Evolutionary conservation across 1,139 yeast genomes (phyloP), one percentile per base, ranked within the genome.

Genomic region (Pichia sp.): DNA sequence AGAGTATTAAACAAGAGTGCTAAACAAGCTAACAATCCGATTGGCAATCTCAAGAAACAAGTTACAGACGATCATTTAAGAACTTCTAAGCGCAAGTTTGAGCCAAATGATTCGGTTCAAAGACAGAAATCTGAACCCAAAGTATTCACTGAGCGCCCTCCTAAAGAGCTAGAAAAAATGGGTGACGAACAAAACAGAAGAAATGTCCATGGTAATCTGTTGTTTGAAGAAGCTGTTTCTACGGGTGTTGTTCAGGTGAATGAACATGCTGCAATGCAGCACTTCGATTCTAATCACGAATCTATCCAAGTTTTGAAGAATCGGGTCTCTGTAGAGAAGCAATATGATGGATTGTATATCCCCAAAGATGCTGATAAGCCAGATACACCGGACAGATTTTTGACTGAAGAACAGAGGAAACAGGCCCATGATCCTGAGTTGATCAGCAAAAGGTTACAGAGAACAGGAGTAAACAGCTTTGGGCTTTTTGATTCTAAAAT

Each of bases 101-200:
- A n/a, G n/a, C n/a, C n/a, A n/a, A 14, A 10, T 13, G 13, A n/a
- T 11, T 3, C 11, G n/a, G 17, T 20, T 9, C 18, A 22, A 12
- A 17, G n/a, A 13, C 25, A 22, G 12, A 22, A 16, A 6, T 13
- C 6, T 10, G 17, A 33, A 5, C 39, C 29, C n/a, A 35, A 44
- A 18, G 31, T 48, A 2, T 48, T 39, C 31, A 47, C 52, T 9
- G 14, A 33, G 10, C 34, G 50, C 17, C 52, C 52, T 13, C 41
- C 46, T 1, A 33, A 30, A 22, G 44, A 38, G 21, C 16, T 40
- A 8, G 47, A 42, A 29, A 30, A 39, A 17, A 38, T 38, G 42
- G 42, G 40, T 2, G 35, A 39, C 18, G 25, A 26, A 16, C 27
- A 20, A 11, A n/a, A 16, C 21, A 30, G 26, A 22, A 23, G 18